These are phyloP conservation scores for Fusarium euwallaceae DNA, from an alignment of 2,329 filamentous ascomycete species.

Conservation along the genomic window DNA sequence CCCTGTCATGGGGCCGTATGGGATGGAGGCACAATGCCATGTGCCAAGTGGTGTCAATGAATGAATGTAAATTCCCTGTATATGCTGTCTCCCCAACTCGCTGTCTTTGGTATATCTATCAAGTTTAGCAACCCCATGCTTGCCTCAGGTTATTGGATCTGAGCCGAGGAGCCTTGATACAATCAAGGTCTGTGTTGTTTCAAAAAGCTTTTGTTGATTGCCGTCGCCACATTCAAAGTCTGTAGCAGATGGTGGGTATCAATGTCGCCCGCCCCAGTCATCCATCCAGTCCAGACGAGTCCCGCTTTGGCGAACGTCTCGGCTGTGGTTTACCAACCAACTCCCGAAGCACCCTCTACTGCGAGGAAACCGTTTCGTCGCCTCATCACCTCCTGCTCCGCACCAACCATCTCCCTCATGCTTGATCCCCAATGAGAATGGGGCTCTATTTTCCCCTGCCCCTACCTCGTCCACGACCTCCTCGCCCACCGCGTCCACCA, in stretches of 20 bases:
- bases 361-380: conserved; percentile 20
- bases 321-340: conserved; percentile 38
- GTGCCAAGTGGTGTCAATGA: conserved; percentile 4
- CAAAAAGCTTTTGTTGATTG: conserved; percentile 22
- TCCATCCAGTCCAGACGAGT: conserved; percentile 25
- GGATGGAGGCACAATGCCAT: neutral
- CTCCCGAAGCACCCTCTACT: conserved; percentile 22
- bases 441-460: conserved; percentile 44
- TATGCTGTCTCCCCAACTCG: neutral
- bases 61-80: neutral
- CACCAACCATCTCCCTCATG: conserved; percentile 18
- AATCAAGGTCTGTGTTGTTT: conserved; percentile 25
- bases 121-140: conserved; percentile 5
- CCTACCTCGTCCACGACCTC: conserved; percentile 48
- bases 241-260: conserved; percentile 39
- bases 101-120: neutral
- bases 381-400: conserved; percentile 19
- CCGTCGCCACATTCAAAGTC: conserved; percentile 13
- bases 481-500: conserved; percentile 45
- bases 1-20: neutral
- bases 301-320: conserved; percentile 27
- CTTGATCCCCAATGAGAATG: conserved; percentile 2
- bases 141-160: conserved; percentile 14
- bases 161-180: conserved; percentile 1
- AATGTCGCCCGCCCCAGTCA: conserved; percentile 34